Evolutionary conservation across 768 basidiomycete species (phyloP).

Genomic region (Trametes meyenii): DNA sequence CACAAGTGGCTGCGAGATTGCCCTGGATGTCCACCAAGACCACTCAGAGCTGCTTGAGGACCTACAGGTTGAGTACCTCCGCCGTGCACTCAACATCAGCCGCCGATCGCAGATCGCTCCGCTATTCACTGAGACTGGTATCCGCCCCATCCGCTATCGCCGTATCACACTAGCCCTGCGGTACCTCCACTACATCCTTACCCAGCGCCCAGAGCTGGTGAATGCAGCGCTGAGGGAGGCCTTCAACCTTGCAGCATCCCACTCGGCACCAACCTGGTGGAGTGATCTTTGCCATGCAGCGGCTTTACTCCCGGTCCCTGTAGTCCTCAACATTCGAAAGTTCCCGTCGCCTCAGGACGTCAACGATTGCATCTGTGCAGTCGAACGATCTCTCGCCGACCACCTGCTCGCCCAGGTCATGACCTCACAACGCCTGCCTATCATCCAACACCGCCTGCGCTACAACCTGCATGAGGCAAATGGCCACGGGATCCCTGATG

Average conservation of each 20-base stretch:
- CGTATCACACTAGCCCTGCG: conserved; percentile 24
- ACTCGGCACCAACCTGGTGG: background rate
- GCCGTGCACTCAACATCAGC: conserved; percentile 30
- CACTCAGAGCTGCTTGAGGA: background rate
- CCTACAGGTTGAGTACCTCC: conserved; percentile 28
- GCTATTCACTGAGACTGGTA: conserved; percentile 33
- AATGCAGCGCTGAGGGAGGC: background rate
- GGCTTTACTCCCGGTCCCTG: background rate
- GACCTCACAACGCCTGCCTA: background rate
- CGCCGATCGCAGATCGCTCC: conserved; percentile 17
- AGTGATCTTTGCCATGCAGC: background rate
- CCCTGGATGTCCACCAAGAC: background rate
- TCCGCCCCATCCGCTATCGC: conserved; percentile 28
- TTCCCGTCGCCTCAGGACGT: background rate
- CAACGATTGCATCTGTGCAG: background rate
- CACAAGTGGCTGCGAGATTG: background rate
- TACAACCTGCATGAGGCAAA: too few relatives aligned
- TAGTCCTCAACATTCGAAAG: background rate
- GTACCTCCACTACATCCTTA: conserved; percentile 25
- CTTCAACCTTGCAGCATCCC: background rate
- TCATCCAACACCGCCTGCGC: background rate
- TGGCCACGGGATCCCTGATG: background rate
- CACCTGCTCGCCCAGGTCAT: background rate
- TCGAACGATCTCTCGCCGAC: background rate
- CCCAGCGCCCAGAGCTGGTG: background rate